Conservation (phyloP, 2,329 filamentous ascomycete genomes). For the Alternaria postmessia region DNA sequence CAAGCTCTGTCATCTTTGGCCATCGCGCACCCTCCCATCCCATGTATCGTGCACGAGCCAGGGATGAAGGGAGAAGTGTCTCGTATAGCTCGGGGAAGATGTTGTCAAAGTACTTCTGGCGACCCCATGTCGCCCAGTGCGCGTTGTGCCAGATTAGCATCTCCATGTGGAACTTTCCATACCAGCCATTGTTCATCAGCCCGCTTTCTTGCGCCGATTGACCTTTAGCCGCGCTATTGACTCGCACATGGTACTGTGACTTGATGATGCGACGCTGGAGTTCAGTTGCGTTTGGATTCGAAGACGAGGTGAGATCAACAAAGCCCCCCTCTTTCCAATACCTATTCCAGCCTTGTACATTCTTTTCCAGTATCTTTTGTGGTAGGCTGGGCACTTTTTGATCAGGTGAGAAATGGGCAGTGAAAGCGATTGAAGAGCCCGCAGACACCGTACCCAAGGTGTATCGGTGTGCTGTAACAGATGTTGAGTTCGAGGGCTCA, state of each 20-base stretch:
- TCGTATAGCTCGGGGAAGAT: conserved; percentile 57
- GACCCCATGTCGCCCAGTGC: conserved; percentile 61
- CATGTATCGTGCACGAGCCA: conserved; percentile 45
- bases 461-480: conserved; percentile 45
- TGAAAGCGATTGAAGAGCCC: conserved; percentile 26
- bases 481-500: conserved; percentile 53
- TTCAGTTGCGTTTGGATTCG: conserved; percentile 55
- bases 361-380: conserved; percentile 39
- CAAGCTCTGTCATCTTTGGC: conserved; percentile 65
- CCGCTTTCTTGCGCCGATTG: conserved; percentile 59
- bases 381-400: conserved; percentile 33
- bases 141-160: conserved; percentile 57
- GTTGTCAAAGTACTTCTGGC: conserved; percentile 54
- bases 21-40: conserved; percentile 54
- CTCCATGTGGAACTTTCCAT: conserved; percentile 51
- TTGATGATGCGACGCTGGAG: conserved; percentile 61
- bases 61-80: conserved; percentile 52
- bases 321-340: conserved; percentile 62
- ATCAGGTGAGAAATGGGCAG: conserved; percentile 35
- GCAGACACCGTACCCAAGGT: conserved; percentile 15
- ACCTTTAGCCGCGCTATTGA: conserved; percentile 60
- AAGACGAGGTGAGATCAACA: conserved; percentile 56
- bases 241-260: conserved; percentile 61
- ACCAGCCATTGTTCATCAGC: conserved; percentile 63
- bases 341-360: conserved; percentile 54